Evolutionary conservation across 1,284 basidiomycete genomes (phyloP).

Genomic region (Papiliotrema flavescens): DNA sequence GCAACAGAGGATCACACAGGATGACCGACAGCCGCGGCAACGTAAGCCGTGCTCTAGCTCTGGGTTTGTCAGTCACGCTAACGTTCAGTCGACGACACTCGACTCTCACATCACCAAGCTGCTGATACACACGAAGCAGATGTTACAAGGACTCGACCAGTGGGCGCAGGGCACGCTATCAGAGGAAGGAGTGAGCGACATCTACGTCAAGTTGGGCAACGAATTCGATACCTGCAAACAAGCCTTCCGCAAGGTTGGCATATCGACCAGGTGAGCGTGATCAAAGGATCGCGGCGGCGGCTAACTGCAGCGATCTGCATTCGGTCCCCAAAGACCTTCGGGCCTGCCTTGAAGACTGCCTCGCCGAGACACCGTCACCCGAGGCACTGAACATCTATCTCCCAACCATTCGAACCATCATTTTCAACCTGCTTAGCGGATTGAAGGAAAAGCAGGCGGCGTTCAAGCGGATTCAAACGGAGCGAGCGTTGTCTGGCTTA

Average conservation of each 20-base stretch:
- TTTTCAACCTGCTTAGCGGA: constrained; percentile 86
- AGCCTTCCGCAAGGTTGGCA: constrained; percentile 79
- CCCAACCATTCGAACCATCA: constrained; percentile 86
- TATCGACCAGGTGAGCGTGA: constrained; percentile 77
- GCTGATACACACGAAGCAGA: constrained; percentile 89
- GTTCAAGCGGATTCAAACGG: constrained; percentile 51
- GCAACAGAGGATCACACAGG: background rate
- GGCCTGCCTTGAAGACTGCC: constrained; percentile 78
- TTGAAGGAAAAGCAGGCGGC: constrained; percentile 85
- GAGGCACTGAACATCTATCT: constrained; percentile 86
- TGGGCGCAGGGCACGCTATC: constrained; percentile 76
- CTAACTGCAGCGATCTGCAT: constrained; percentile 69
- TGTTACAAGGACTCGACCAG: constrained; percentile 83
- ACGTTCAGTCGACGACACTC: too few species aligned
- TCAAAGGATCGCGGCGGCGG: background rate
- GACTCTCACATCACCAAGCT: constrained; percentile 91
- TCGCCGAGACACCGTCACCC: constrained; percentile 82
- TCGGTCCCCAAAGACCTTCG: constrained; percentile 86
- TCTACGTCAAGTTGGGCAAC: constrained; percentile 93
- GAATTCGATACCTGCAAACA: constrained; percentile 92
- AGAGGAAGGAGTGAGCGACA: constrained; percentile 74
- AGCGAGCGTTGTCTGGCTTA: too few species aligned
- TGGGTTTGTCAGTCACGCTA: too few species aligned
- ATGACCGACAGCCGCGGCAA: too few species aligned
- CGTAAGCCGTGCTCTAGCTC: too few species aligned